Base-by-base conservation (phyloP, 129 eudicot genomes). In the Flaveria robusta region DNA sequence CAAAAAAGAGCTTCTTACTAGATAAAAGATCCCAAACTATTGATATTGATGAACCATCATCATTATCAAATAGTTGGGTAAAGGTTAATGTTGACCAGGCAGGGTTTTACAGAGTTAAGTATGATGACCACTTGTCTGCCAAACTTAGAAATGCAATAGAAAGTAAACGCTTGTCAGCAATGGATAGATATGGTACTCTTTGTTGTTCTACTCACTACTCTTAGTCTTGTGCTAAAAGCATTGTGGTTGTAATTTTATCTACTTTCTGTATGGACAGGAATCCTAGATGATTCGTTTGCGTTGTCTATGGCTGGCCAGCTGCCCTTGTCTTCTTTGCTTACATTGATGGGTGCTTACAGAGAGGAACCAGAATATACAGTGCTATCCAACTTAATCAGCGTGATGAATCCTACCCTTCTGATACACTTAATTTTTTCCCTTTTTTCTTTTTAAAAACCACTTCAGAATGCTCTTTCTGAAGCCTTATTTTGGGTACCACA, bases 91-190 rank as follows among this genome's bases (percentile, higher is more conserved):
- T 91, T 77, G 95, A 88, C 43, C 97, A 87, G 82, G 84, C 99
- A 62, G 99, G 96, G 55, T 95, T 95, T 71, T 95, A 88, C 79
- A 81, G 99, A 75, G 99, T 95, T 63, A 91, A 95, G 75, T 95
- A 95, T 62, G 99, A 95, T 55, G 97, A 88, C 19, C 84, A 83
- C 13, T 86, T 95, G 59, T 85, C 91, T 6, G 88, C 87, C 26
- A 88, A 89, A 78, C 89, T 95, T 65, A 80, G 97, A 85, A 37
- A 80, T 78, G 97, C 99, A 27, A 89, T 91, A 58, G 97, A 95
- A 88, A 89, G 45, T 60, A 89, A 86, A 71, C 9, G 24, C 23
- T 78, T 95, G 83, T 85, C 99, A 16, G 84, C 93, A 66, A 86
- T 81, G 72, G 99, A 95, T 77, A 83, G 88, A 95, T 87, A 87